A percentile compares a stretch with the other conserved stretches of the same genome.
These are phyloP conservation scores for Gentiana straminea DNA, from an alignment of 257 asterid genomes.

Conservation along the genomic window DNA sequence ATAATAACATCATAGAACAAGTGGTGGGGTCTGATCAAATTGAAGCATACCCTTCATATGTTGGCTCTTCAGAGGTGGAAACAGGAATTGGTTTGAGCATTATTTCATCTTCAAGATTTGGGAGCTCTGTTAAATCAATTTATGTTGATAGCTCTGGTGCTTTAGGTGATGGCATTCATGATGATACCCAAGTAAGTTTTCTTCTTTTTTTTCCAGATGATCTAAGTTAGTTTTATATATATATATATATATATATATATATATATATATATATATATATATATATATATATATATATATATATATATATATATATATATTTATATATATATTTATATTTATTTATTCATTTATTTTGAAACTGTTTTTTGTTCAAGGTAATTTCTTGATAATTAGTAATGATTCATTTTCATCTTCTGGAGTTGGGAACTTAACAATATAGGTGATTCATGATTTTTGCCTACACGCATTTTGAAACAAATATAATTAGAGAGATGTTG, in stretches of 20 bases:
- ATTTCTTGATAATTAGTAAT: too few species aligned
- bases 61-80: neutral
- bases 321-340: neutral
- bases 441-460: too few species aligned
- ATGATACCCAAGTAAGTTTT: conserved; percentile 21
- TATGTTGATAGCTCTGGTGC: conserved; percentile 25
- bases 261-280: too few species aligned
- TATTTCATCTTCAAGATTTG: neutral
- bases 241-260: too few species aligned
- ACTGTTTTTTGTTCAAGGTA: neutral
- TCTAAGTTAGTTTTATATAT: too few species aligned
- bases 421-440: too few species aligned
- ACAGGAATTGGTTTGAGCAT: conserved; percentile 1
- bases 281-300: too few species aligned
- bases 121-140: neutral
- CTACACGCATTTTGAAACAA: too few species aligned
- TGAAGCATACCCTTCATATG: conserved; percentile 14
- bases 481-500: too few species aligned
- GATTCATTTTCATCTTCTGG: too few species aligned
- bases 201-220: neutral
- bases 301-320: too few species aligned
- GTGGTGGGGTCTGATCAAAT: conserved; percentile 11
- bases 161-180: conserved; percentile 26
- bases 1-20: neutral
- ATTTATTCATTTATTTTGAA: neutral